A percentile compares a stretch with the other conserved stretches of the same genome.
Conservation (phyloP, 2,329 filamentous ascomycete species). For the Fusarium acutatum region DNA sequence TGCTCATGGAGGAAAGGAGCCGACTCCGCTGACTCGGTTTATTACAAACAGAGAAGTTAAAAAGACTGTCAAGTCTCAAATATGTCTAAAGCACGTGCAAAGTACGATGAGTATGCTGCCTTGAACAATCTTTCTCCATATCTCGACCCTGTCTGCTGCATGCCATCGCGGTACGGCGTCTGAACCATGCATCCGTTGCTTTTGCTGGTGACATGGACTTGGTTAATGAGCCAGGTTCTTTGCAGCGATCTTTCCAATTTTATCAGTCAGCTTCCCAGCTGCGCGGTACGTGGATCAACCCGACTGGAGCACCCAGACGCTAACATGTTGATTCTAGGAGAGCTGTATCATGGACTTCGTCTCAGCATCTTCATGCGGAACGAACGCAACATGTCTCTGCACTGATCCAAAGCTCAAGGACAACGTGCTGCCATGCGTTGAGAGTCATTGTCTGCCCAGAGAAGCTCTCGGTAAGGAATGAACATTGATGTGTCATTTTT, state of each 20-base stretch:
- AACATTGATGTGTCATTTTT: not conserved
- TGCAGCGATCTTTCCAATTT: not conserved
- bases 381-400: not conserved
- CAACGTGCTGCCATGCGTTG: not conserved
- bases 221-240: not conserved
- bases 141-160: not conserved
- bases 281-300: not conserved
- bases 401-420: not conserved
- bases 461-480: not conserved
- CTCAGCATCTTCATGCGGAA: not conserved
- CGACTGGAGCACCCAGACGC: not conserved
- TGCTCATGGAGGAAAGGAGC: not conserved
- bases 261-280: not conserved
- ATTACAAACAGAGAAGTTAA: not conserved
- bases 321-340: not conserved
- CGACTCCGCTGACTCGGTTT: not conserved
- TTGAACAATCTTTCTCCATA: not conserved
- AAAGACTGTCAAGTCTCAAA: not conserved
- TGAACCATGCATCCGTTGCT: not conserved
- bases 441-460: not conserved
- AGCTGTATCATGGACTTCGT: not conserved
- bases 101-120: fast-evolving
- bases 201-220: not conserved
- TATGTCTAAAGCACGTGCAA: not conserved
- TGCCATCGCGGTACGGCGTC: not conserved